These are phyloP conservation scores for Venturia oleaginea DNA, from an alignment of 2,329 filamentous ascomycete species.

Conservation along the genomic window DNA sequence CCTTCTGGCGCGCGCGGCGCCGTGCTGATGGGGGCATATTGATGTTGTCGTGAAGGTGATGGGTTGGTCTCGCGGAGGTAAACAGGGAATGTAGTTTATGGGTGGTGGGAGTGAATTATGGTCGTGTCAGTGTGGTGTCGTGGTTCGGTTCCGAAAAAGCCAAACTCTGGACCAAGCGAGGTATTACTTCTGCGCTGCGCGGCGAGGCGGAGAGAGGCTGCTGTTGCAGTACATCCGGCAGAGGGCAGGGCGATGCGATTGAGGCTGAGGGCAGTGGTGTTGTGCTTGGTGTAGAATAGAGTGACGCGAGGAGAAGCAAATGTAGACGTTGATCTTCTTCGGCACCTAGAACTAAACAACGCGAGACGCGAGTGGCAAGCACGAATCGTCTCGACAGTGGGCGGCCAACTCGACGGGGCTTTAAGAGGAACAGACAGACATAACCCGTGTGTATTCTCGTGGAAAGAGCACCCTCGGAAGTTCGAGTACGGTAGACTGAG, in stretches of 20 bases:
- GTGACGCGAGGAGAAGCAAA: no score
- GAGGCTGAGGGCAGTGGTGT: background rate
- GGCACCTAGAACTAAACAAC: background rate
- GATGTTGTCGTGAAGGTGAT: background rate
- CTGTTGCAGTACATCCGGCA: background rate
- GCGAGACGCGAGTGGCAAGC: background rate
- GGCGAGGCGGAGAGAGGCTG: background rate
- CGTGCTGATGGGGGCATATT: slow-evolving; percentile 12
- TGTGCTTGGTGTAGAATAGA: background rate
- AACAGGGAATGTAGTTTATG: background rate
- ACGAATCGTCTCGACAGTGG: background rate
- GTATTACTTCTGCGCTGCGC: background rate
- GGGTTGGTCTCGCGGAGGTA: background rate
- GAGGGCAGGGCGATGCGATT: background rate
- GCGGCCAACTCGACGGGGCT: background rate
- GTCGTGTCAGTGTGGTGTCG: background rate
- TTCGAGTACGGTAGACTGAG: no score
- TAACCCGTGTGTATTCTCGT: background rate
- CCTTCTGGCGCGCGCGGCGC: slow-evolving; percentile 9
- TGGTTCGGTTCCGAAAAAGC: background rate
- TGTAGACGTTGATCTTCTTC: background rate
- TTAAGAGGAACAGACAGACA: background rate
- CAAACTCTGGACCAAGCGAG: background rate
- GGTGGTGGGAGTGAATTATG: background rate
- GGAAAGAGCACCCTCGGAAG: no score